Percentiles rank a stretch among this genome's conserved stretches.
These are phyloP conservation scores for Alternaria sp. DNA, from an alignment of 2,329 filamentous ascomycete species.

Conservation along the genomic window DNA sequence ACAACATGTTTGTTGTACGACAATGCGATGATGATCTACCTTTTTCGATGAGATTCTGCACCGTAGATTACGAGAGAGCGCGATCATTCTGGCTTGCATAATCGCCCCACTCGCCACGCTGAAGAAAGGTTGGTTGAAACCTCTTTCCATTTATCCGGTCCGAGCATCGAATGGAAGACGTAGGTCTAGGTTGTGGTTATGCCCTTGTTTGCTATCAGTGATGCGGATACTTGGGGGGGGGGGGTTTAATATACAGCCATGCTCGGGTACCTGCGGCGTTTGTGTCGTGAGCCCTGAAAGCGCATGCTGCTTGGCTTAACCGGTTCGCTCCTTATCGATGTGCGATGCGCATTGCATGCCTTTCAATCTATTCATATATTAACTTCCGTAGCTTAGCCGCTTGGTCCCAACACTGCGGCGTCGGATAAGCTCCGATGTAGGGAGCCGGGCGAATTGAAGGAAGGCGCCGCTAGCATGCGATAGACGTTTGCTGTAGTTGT, in stretches of 20 bases:
- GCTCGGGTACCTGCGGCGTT: constrained; percentile 16
- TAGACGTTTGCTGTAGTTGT: background rate
- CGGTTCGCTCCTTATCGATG: constrained; percentile 5
- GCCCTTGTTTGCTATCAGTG: background rate
- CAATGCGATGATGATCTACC: constrained; percentile 6
- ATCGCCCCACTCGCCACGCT: background rate
- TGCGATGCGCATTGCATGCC: constrained; percentile 11
- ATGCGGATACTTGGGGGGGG: background rate
- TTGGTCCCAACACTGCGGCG: background rate
- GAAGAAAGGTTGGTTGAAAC: constrained; percentile 2
- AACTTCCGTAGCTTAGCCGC: constrained; percentile 15
- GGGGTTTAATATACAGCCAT: background rate
- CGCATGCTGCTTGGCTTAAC: background rate
- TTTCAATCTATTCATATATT: constrained; percentile 13
- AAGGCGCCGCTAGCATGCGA: background rate
- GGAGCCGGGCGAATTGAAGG: constrained; percentile 3
- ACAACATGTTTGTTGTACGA: constrained; percentile 12
- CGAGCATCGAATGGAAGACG: background rate
- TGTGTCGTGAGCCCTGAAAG: background rate
- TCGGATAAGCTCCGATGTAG: background rate
- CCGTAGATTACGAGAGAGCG: constrained; percentile 1
- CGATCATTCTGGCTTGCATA: background rate
- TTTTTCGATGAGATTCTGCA: constrained; percentile 11
- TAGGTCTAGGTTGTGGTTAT: background rate
- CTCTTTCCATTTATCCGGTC: background rate